Evolutionary conservation across 768 basidiomycete species (phyloP), one percentile per base, ranked within the genome.

Genomic region (Lentinus tigrinus): DNA sequence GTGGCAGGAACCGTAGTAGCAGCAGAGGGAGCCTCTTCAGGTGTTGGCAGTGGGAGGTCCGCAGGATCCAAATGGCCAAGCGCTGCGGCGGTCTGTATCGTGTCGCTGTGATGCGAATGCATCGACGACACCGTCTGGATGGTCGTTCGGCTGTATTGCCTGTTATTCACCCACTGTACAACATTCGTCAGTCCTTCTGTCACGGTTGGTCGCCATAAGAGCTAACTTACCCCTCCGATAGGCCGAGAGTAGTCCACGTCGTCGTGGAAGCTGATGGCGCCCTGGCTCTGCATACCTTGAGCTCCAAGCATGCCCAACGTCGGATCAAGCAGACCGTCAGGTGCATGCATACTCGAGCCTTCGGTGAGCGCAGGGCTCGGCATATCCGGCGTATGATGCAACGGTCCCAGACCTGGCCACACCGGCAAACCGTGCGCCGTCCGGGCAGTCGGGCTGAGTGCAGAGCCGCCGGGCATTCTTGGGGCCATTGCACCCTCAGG

Each of bases 181-280:
- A 49, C 24, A 9, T 5, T n/a, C 40, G 47, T 59, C 55, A 56
- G 52, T 40, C 9, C 2, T 19, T 27, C 4, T n/a, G 43, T 21
- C 38, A 10, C 24, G 9, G 31, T 23, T 13, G 13, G 24, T 55
- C 2, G 14, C 14, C 8, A 52, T 2, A 10, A 1, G 23, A 4
- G 27, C 44, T 39, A 19, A 64, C 68, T 64, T 34, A 69, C 68
- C 39, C 63, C 68, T 26, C 66, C 68, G 21, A 69, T 67, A 37
- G 65, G 66, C 50, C 68, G 52, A n/a, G 66, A 67, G 51, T 69
- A 69, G 31, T 69, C 68, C 61, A 67, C 54, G 47, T 69, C 68
- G 37, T 69, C 68, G 27, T 64, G 28, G 55, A 69, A 65, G 57
- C 68, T 69, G 36, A 69, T 54, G 39, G 68, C 68, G 23, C 63